These are phyloP conservation scores for Pistacia atlantica DNA, from an alignment of 345 rosid species.

Conservation along the genomic window DNA sequence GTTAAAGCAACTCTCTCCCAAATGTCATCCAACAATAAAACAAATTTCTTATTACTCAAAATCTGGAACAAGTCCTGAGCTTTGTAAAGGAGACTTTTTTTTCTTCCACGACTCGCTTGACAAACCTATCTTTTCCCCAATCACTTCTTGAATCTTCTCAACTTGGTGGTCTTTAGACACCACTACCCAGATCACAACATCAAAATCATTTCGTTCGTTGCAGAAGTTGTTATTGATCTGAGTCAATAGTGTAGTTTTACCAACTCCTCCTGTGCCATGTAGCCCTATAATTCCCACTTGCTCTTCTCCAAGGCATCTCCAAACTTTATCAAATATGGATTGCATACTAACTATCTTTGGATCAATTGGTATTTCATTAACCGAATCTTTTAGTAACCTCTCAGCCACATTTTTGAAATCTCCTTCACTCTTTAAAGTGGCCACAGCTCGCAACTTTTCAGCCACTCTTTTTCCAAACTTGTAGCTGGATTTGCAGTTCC, in stretches of 20 bases:
- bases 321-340: neutral
- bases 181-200: conserved; percentile 1
- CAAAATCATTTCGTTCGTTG: neutral
- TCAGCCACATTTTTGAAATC: neutral
- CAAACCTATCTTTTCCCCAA: neutral
- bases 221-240: neutral
- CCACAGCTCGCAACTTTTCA: neutral
- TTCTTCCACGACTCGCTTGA: neutral
- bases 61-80: too few relatives aligned
- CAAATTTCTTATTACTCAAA: too few relatives aligned
- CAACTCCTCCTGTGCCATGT: conserved; percentile 1
- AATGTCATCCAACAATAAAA: too few relatives aligned
- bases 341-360: conserved; percentile 3
- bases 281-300: neutral
- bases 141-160: neutral
- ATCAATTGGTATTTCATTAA: neutral
- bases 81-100: neutral
- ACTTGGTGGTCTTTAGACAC: neutral
- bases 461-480: neutral
- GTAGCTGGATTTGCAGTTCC: conserved; percentile 9
- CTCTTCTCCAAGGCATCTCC: neutral
- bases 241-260: conserved; percentile 3
- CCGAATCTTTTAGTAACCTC: neutral
- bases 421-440: neutral
- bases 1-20: too few relatives aligned